Conservation (phyloP, 176 grass and related monocot genomes). For the Triticum timopheevii region DNA sequence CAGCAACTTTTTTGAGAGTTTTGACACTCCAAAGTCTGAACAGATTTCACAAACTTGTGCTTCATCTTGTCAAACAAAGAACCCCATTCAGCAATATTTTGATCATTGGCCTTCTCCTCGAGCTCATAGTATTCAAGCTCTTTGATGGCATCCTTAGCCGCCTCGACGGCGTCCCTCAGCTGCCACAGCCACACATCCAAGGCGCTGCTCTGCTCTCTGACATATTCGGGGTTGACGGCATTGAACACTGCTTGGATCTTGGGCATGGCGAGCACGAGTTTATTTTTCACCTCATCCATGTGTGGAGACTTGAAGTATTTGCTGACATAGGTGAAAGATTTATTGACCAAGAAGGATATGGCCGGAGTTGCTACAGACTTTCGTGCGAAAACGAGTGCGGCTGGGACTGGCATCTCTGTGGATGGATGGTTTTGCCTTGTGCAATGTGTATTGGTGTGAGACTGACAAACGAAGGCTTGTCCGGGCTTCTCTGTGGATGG, state of each 20-base stretch:
- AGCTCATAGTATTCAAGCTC: conserved; percentile 24
- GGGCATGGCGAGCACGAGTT: conserved; percentile 6
- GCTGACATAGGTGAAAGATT: background rate
- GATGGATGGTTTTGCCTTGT: too few species aligned
- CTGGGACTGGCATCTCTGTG: too few species aligned
- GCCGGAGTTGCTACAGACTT: background rate
- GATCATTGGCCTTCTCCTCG: background rate
- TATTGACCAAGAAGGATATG: conserved; percentile 15
- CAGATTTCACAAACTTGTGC: conserved; percentile 22
- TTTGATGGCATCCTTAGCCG: conserved; percentile 29
- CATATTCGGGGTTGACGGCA: background rate
- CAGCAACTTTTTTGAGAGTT: too few species aligned
- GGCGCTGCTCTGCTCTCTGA: conserved; percentile 7
- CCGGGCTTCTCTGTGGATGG: too few species aligned
- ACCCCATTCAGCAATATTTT: background rate
- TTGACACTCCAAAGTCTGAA: too few species aligned
- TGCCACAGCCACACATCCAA: conserved; percentile 36
- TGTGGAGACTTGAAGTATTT: background rate
- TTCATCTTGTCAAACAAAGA: background rate
- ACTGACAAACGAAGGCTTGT: too few species aligned
- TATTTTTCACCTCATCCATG: background rate
- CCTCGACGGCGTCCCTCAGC: conserved; percentile 6
- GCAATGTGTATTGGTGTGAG: too few species aligned
- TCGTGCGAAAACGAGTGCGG: background rate
- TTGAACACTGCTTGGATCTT: conserved; percentile 15